Evolutionary conservation across 257 asterid genomes (phyloP), one percentile per base, ranked within the genome.

Genomic region (Anisodus tanguticus): DNA sequence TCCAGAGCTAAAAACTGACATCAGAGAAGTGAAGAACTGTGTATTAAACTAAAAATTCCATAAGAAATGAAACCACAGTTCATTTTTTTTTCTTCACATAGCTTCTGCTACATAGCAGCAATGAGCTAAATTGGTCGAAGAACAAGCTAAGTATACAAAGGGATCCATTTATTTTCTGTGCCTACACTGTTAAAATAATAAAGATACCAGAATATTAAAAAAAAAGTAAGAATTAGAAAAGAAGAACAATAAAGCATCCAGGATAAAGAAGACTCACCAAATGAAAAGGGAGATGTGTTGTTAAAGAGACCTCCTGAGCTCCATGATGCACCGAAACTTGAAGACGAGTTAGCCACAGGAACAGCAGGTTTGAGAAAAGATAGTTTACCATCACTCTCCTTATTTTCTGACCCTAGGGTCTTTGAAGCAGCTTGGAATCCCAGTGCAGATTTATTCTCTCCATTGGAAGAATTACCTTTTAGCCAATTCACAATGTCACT

Each of bases 401-500:
- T 68, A 80, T 62, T 80, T 67, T 67, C 84, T 8, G 81, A 67
- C 53, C 13, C 81, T 39, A 43, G 5, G 64, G 49, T 79, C 43
- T 83, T 83, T 71, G 54, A 85, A 77, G 70, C 84, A 15, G 67
- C 55, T 43, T 81, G 88, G 35, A 71, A 74, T 70, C 80, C 88
- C 60, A 51, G 31, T 47, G 53, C 39, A 55, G 91, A 15, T 22
- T 8, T 76, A 55, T 76, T 86, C 47, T 84, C 88, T 58, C 76
- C 86, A 51, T 85, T 86, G 74, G 85, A 86, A 68, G 90, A 87
- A 86, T 94, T 93, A 83, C 86, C 90, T 89, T 91, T 93, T 72
- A 97, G 90, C 99, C 99, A 97, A 86, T 88, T 89, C 83, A 97
- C 98, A 70, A 97, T 87, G 81, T 97, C 99, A 88, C 90, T 89